Evolutionary conservation across 139 green algal genomes (phyloP).

Genomic region (Tetraselmis striata): DNA sequence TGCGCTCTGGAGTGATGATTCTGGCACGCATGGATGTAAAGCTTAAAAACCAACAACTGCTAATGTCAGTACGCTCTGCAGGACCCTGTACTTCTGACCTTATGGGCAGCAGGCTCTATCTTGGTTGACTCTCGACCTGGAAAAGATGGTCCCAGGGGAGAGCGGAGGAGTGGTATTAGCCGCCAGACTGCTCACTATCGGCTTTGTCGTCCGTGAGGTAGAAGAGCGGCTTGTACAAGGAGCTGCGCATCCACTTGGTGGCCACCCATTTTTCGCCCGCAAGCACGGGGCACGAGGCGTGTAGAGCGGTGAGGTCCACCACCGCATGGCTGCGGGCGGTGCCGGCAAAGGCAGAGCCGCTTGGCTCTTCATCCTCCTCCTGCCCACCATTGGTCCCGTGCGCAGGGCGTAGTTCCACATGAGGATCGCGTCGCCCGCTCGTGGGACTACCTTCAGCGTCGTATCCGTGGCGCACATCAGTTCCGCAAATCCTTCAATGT

Average conservation of each 20-base stretch:
- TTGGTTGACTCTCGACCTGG: no score
- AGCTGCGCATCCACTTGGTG: not conserved
- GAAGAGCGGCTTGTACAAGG: not conserved
- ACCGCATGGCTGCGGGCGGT: not conserved
- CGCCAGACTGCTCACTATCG: no score
- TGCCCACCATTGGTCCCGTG: not conserved
- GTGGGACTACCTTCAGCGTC: not conserved
- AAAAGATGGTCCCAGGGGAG: no score
- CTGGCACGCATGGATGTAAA: no score
- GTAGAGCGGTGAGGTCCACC: not conserved
- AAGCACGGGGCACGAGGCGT: conserved; percentile 2
- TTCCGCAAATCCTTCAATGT: not conserved
- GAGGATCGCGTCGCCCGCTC: not conserved
- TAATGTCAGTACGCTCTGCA: not conserved
- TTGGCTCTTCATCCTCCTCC: no score
- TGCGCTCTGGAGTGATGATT: no score
- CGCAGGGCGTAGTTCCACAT: conserved; percentile 1
- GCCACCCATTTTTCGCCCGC: conserved; percentile 3
- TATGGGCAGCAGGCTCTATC: not conserved
- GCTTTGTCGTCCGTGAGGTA: not conserved
- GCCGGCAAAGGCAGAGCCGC: not conserved
- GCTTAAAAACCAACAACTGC: no score
- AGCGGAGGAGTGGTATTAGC: no score
- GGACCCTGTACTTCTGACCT: not conserved
- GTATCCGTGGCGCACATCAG: not conserved